phyloP scores from a whole-genome alignment of 495 filamentous ascomycete species.

The Rhypophila decipiens region DNA sequence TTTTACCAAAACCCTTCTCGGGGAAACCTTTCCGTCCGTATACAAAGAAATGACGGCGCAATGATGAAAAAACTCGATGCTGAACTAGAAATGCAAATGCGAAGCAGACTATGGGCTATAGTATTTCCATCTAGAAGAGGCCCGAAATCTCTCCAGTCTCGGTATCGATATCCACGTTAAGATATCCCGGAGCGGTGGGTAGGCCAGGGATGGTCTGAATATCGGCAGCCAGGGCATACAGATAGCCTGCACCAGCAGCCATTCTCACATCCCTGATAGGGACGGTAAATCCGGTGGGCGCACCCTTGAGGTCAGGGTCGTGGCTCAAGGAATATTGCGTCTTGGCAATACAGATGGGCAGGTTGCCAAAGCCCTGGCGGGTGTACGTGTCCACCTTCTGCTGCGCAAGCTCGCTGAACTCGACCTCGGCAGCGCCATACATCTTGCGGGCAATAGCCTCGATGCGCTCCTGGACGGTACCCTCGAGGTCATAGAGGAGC shows the following conservation, averaged over 20 bases:
- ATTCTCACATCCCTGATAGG: slow-evolving; percentile 91
- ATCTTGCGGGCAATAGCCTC: slow-evolving; percentile 84
- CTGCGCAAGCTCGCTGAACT: slow-evolving; percentile 90
- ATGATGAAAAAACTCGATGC: too few species aligned
- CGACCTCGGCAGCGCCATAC: slow-evolving; percentile 88
- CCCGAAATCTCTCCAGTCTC: slow-evolving; percentile 96
- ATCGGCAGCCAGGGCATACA: slow-evolving; percentile 93
- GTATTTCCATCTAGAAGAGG: slow-evolving; percentile 60
- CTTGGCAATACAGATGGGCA: slow-evolving; percentile 96
- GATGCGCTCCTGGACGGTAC: slow-evolving; percentile 80
- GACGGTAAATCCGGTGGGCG: slow-evolving; percentile 92
- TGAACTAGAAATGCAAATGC: too few species aligned
- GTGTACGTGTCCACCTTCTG: slow-evolving; percentile 95
- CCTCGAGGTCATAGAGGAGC: slow-evolving; percentile 76
- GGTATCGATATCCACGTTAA: slow-evolving; percentile 90
- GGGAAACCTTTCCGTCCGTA: not conserved
- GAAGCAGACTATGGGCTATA: too few species aligned
- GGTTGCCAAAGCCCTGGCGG: slow-evolving; percentile 81
- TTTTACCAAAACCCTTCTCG: not conserved
- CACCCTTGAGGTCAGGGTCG: slow-evolving; percentile 88
- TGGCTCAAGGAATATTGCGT: slow-evolving; percentile 97
- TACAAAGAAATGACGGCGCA: too few species aligned
- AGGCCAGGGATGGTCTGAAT: slow-evolving; percentile 97
- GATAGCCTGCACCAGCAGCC: slow-evolving; percentile 87
- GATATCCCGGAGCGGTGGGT: slow-evolving; percentile 89